These are phyloP conservation scores for Pichiaceae sp. DNA, from an alignment of 1,139 yeast species.

Conservation along the genomic window DNA sequence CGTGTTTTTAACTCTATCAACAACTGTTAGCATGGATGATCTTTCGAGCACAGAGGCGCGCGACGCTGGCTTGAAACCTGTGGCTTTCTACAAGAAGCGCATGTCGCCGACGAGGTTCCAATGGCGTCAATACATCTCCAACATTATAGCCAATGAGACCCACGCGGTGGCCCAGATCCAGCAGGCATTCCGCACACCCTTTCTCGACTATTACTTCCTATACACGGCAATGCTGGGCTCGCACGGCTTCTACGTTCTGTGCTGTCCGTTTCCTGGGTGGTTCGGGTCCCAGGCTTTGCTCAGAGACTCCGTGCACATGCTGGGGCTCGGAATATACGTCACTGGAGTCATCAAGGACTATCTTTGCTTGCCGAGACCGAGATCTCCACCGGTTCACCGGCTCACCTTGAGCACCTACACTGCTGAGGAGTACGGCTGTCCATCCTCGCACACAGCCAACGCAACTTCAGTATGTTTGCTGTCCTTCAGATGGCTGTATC, in stretches of 20 bases:
- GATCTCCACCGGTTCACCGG: slow-evolving; percentile 85
- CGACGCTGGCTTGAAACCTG: slow-evolving; percentile 52
- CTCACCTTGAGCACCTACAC: slow-evolving; percentile 87
- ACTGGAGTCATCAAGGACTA: slow-evolving; percentile 77
- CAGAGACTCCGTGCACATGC: slow-evolving; percentile 64
- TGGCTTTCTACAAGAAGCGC: slow-evolving; percentile 52
- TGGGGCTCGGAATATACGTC: slow-evolving; percentile 79
- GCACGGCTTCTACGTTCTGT: slow-evolving; percentile 85
- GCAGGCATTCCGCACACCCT: slow-evolving; percentile 35
- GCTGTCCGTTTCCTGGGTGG: slow-evolving; percentile 85
- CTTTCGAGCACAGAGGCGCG: neutral
- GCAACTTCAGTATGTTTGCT: slow-evolving; percentile 72
- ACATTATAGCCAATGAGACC: slow-evolving; percentile 61
- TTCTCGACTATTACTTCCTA: slow-evolving; percentile 71
- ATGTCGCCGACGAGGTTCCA: slow-evolving; percentile 54
- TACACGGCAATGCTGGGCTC: slow-evolving; percentile 87
- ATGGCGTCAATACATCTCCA: slow-evolving; percentile 48
- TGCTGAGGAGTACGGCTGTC: slow-evolving; percentile 90
- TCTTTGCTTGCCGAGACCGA: slow-evolving; percentile 85
- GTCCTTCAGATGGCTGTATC: slow-evolving; percentile 26
- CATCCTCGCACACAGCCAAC: slow-evolving; percentile 88
- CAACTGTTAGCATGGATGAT: neutral
- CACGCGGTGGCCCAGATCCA: slow-evolving; percentile 55
- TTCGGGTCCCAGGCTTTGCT: slow-evolving; percentile 55
- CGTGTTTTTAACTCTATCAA: too few relatives aligned